A percentile compares a stretch with the other conserved stretches of the same genome.
These are phyloP conservation scores for Groenewaldozyma salmanticensis DNA, from an alignment of 805 yeast genomes.

Conservation along the genomic window DNA sequence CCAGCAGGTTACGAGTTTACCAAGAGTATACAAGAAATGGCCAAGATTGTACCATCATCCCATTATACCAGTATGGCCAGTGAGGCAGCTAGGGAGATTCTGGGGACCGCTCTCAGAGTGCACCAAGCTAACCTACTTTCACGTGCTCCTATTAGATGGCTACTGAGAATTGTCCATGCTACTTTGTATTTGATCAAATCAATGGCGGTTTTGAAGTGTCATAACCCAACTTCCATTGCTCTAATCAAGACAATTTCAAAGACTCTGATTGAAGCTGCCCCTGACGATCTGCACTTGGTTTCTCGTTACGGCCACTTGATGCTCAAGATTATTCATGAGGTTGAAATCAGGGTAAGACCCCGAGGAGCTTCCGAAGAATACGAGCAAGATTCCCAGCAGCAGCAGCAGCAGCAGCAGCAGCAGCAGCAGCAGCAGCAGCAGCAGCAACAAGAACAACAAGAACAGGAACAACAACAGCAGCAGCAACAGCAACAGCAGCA, in stretches of 20 bases:
- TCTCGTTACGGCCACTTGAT: constrained; percentile 47
- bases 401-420: neutral
- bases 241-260: constrained; percentile 64
- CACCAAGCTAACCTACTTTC: constrained; percentile 50
- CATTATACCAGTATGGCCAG: constrained; percentile 75
- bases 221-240: constrained; percentile 29
- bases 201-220: constrained; percentile 28
- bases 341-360: neutral
- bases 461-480: constrained; percentile 2
- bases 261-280: constrained; percentile 70
- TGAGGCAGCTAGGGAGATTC: constrained; percentile 70
- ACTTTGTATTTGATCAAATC: constrained; percentile 87
- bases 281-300: constrained; percentile 81
- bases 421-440: neutral
- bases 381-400: constrained; percentile 1
- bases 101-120: constrained; percentile 60
- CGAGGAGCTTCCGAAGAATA: neutral
- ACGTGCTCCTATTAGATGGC: constrained; percentile 91
- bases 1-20: no score
- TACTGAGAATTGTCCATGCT: constrained; percentile 73
- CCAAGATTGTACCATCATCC: constrained; percentile 58
- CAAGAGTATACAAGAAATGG: constrained; percentile 38
- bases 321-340: constrained; percentile 43
- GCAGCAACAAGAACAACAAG: neutral
- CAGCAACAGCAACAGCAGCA: neutral